Evolutionary conservation across 2,329 filamentous ascomycete genomes (phyloP).

Genomic region (Ustulina deusta): DNA sequence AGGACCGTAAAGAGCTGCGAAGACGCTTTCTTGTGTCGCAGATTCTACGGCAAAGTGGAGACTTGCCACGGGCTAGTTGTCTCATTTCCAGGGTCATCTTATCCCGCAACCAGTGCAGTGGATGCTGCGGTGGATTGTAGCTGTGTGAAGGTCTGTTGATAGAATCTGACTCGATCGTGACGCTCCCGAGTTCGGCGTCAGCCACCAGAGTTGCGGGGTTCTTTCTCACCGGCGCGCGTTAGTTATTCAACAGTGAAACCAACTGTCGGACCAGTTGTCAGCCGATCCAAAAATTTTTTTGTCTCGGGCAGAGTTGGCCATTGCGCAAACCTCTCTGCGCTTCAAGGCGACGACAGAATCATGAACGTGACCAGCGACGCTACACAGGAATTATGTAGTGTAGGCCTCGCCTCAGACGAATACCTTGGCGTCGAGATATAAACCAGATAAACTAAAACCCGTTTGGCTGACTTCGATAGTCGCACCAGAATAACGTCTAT

Average conservation of each 20-base stretch:
- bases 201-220: background rate
- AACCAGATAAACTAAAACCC: background rate
- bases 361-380: background rate
- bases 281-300: background rate
- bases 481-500: background rate
- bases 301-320: background rate
- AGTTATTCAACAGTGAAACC: background rate
- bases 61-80: slow-evolving; percentile 16
- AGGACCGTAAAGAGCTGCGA: slow-evolving; percentile 15
- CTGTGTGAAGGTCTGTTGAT: background rate
- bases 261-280: background rate
- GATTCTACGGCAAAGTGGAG: slow-evolving; percentile 26
- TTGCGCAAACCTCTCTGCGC: background rate
- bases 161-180: slow-evolving; percentile 8
- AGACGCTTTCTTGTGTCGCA: slow-evolving; percentile 7
- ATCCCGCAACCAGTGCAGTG: slow-evolving; percentile 6
- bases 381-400: background rate
- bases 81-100: slow-evolving; percentile 20
- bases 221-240: background rate
- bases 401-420: background rate
- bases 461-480: background rate
- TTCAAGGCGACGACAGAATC: background rate
- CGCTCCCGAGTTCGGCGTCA: slow-evolving; percentile 14
- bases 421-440: background rate
- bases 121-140: background rate